Percentiles rank a stretch among this genome's conserved stretches.
Evolutionary conservation across 192 early-diverging fungal species (phyloP).

Genomic region (Obelidium mucronatum): DNA sequence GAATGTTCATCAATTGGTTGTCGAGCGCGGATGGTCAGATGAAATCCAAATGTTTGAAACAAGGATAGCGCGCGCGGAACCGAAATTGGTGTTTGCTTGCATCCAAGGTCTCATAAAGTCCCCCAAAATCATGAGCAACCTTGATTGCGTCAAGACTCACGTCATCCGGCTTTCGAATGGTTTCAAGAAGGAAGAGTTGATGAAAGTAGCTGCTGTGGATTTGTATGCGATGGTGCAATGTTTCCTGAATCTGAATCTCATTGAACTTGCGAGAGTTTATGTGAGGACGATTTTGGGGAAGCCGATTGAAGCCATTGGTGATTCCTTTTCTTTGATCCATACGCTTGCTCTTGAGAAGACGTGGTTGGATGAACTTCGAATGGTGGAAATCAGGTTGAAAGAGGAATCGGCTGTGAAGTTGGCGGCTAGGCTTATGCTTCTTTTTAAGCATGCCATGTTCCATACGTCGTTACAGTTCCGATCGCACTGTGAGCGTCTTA

Average conservation of each 20-base stretch:
- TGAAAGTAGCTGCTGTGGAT: neutral
- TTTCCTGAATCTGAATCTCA: neutral
- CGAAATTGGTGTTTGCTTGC: neutral
- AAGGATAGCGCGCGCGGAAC: neutral
- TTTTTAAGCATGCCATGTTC: constrained; percentile 7
- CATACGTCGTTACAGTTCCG: neutral
- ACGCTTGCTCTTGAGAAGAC: neutral
- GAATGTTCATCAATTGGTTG: neutral
- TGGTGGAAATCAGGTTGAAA: neutral
- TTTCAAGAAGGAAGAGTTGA: neutral
- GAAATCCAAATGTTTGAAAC: neutral
- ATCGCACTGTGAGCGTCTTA: neutral
- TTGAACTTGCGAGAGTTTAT: neutral
- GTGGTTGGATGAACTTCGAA: neutral
- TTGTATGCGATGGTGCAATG: neutral
- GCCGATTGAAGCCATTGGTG: neutral
- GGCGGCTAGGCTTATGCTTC: neutral
- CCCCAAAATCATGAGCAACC: neutral
- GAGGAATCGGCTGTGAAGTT: neutral
- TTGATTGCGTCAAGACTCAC: neutral
- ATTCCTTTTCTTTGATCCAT: neutral
- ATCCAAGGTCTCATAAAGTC: neutral
- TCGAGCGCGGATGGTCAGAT: neutral
- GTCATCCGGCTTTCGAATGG: neutral
- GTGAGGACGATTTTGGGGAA: neutral